Evolutionary conservation across 2,329 filamentous ascomycete species (phyloP).

Genomic region (Pyrenochaeta sp.): DNA sequence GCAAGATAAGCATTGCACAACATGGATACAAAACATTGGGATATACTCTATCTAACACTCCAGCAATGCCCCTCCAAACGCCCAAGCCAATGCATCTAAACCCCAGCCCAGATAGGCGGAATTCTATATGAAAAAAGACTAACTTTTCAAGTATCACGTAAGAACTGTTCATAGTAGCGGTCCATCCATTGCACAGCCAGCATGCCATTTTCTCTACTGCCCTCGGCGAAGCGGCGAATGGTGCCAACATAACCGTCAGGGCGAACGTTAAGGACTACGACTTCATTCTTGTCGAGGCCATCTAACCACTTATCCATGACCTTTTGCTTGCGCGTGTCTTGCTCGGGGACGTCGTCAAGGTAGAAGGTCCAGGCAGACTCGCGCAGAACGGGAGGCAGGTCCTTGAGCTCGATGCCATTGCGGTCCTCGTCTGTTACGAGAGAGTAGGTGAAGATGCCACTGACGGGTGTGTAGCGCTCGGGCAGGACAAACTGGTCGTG

Average conservation of each 20-base stretch:
- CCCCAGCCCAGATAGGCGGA: too few relatives aligned
- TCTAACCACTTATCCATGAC: constrained; percentile 77
- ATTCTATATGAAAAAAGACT: too few relatives aligned
- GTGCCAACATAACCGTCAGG: constrained; percentile 79
- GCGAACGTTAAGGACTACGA: constrained; percentile 72
- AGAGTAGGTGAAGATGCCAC: constrained; percentile 72
- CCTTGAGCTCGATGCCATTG: constrained; percentile 69
- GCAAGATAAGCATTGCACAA: too few relatives aligned
- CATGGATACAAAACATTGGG: too few relatives aligned
- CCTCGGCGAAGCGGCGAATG: constrained; percentile 56
- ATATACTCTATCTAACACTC: background rate
- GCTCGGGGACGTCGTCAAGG: constrained; percentile 69
- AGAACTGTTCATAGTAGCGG: constrained; percentile 60
- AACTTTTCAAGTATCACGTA: constrained; percentile 39
- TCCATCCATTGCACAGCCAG: constrained; percentile 59
- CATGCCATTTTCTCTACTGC: constrained; percentile 38
- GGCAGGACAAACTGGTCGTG: constrained; percentile 73
- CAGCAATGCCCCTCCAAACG: too few relatives aligned
- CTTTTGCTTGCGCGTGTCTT: constrained; percentile 59
- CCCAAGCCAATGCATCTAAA: constrained; percentile 4
- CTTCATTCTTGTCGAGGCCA: constrained; percentile 63
- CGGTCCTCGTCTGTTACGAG: constrained; percentile 72
- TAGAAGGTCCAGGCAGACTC: constrained; percentile 77
- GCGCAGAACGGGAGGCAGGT: constrained; percentile 69
- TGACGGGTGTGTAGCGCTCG: constrained; percentile 73